Percentiles rank a stretch among this genome's conserved stretches.
These are phyloP conservation scores for Allomyces javanicus DNA, from an alignment of 192 early-diverging fungal species.

Conservation along the genomic window DNA sequence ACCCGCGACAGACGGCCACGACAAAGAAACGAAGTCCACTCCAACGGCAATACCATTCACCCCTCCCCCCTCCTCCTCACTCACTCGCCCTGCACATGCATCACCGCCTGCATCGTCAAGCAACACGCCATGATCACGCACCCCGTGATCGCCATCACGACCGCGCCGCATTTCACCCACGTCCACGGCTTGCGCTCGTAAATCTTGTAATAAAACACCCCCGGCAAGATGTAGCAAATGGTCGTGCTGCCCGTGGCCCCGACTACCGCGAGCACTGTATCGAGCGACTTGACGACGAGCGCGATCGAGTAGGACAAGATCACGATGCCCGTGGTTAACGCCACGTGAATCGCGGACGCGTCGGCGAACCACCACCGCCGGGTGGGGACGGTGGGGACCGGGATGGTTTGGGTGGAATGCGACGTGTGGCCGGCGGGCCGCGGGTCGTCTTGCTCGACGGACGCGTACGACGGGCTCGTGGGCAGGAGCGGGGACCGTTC, in stretches of 20 bases:
- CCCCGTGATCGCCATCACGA: constrained; percentile 45
- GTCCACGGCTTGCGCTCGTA: constrained; percentile 41
- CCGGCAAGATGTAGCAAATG: constrained; percentile 91
- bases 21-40: too few relatives aligned
- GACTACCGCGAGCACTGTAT: constrained; percentile 72
- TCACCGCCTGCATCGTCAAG: constrained; percentile 20
- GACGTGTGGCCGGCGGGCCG: constrained; percentile 5
- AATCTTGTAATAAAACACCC: constrained; percentile 77
- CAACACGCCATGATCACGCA: constrained; percentile 60
- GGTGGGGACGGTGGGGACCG: too few relatives aligned
- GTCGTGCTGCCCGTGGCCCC: constrained; percentile 92
- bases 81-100: too few relatives aligned
- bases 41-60: too few relatives aligned
- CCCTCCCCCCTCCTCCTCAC: too few relatives aligned
- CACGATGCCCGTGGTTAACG: constrained; percentile 50
- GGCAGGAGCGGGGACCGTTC: neutral
- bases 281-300: constrained; percentile 55
- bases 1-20: too few relatives aligned
- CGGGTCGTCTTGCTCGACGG: neutral
- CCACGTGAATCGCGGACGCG: constrained; percentile 11
- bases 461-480: neutral
- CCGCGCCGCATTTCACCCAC: constrained; percentile 38
- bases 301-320: constrained; percentile 49
- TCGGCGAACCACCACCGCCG: too few relatives aligned
- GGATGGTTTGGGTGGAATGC: neutral